These are phyloP conservation scores for Millerozyma acaciae DNA, from an alignment of 805 yeast genomes.

Conservation along the genomic window DNA sequence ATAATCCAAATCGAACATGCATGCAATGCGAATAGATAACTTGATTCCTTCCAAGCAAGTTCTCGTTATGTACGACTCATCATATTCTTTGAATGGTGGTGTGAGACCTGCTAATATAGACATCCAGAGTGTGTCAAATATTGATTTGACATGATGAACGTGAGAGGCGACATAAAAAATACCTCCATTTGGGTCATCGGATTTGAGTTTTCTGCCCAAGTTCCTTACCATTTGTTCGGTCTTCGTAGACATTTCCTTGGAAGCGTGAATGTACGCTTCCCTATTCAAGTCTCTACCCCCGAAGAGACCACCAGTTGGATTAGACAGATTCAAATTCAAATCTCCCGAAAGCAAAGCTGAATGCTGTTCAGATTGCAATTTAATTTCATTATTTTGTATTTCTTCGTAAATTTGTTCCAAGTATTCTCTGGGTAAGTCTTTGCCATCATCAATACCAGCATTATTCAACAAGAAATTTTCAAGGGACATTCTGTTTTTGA, in stretches of 20 bases:
- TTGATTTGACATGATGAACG: slow-evolving; percentile 85
- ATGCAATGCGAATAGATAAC: slow-evolving; percentile 75
- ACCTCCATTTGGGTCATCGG: slow-evolving; percentile 33
- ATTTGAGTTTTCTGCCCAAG: slow-evolving; percentile 47
- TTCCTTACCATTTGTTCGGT: slow-evolving; percentile 79
- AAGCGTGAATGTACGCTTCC: slow-evolving; percentile 89
- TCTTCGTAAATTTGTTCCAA: slow-evolving; percentile 70
- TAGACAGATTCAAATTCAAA: slow-evolving; percentile 23
- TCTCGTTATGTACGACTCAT: slow-evolving; percentile 65
- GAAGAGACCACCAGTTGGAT: slow-evolving; percentile 53
- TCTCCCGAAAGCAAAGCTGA: slow-evolving; percentile 79
- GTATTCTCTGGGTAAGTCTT: slow-evolving; percentile 72
- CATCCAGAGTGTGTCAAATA: slow-evolving; percentile 96
- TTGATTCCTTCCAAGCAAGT: slow-evolving; percentile 82
- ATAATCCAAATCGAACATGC: slow-evolving; percentile 76
- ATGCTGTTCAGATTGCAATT: slow-evolving; percentile 88
- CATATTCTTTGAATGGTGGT: slow-evolving; percentile 87
- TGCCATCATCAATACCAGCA: slow-evolving; percentile 88
- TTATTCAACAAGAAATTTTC: slow-evolving; percentile 86
- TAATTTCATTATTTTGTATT: slow-evolving; percentile 80
- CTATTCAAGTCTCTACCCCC: slow-evolving; percentile 64
- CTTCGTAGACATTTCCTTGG: slow-evolving; percentile 84
- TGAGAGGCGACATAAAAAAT: slow-evolving; percentile 80
- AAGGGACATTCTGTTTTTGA: slow-evolving; percentile 80
- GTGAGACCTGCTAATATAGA: slow-evolving; percentile 91